Evolutionary conservation across 1,139 yeast species (phyloP).

Genomic region (Candida labiduridarum): DNA sequence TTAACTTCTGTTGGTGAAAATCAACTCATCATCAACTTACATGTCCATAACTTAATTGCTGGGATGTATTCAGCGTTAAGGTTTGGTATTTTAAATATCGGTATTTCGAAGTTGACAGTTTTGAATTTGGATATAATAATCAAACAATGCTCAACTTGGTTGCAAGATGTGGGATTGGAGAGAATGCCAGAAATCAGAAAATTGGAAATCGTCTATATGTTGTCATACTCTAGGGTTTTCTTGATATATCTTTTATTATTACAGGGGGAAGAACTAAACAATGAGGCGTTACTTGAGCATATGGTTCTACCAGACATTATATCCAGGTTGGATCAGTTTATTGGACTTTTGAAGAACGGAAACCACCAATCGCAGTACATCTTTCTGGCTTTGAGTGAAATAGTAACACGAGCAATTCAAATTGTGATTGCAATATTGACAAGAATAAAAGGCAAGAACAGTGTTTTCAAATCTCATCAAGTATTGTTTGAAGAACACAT

Average conservation of each 20-base stretch:
- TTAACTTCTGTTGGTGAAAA: conserved; percentile 21
- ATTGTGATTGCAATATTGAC: conserved; percentile 39
- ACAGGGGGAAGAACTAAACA: conserved; percentile 37
- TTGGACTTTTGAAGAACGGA: conserved; percentile 18
- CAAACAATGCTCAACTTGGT: conserved; percentile 28
- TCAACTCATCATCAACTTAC: conserved; percentile 24
- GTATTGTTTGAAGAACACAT: conserved; percentile 5
- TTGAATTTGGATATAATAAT: conserved; percentile 25
- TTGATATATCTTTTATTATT: conserved; percentile 34
- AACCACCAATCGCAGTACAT: conserved; percentile 26
- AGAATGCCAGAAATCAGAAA: conserved; percentile 18
- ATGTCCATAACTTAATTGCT: conserved; percentile 33
- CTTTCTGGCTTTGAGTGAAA: conserved; percentile 32
- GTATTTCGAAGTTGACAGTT: conserved; percentile 27
- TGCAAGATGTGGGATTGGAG: conserved; percentile 22
- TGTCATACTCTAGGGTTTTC: conserved; percentile 34
- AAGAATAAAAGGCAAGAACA: conserved; percentile 24
- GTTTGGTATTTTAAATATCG: conserved; percentile 26
- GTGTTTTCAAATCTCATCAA: conserved; percentile 6
- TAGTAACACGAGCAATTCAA: conserved; percentile 36
- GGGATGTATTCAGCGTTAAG: conserved; percentile 26
- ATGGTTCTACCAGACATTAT: conserved; percentile 27
- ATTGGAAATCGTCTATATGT: conserved; percentile 30
- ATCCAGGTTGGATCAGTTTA: conserved; percentile 21
- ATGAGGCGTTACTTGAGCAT: conserved; percentile 21